Evolutionary conservation across 495 filamentous ascomycete species (phyloP), one percentile per base, ranked within the genome.

Genomic region (Penicillium ochrochloron): DNA sequence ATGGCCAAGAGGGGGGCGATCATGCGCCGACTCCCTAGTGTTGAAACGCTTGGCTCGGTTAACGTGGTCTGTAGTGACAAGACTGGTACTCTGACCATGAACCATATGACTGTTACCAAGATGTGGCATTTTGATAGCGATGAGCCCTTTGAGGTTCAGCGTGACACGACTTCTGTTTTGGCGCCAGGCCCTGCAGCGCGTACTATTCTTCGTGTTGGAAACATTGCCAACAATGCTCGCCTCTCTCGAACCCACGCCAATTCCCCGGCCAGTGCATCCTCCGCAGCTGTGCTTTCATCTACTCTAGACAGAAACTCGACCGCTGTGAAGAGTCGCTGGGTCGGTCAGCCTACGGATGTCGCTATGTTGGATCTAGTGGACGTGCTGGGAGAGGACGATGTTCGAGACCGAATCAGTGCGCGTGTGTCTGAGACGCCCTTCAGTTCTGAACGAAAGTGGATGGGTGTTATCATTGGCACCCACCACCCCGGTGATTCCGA

Each of bases 51-150:
- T n/a, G 95, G 96, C 21, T 96, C 92, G 48, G 95, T 99, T 34
- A 98, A 97, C 74, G 95, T 99, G 52, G 91, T 99, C 31, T 99
- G 95, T 79, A 97, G 92, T 72, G 95, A 99, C 78, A 99, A 99
- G 79, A 99, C 95, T 21, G 91, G 94, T 25, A 99, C 95, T 23
- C 75, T 99, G 57, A 99, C 95, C 0, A 91, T 91, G 76, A 99
- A 98, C 72, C 96, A 98, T 71, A 97, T 98, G 94, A 96, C 96
- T 3, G 94, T 96, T 2, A 95, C 93, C 19, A 96, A 96, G 70
- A 88, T 98, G 80, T 99, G 95, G 95, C 89, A 92, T 70, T 93
- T 95, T 69, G 91, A 92, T 62, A 84, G 86, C 25, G 74, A 80
- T 1, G 81, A 82, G 19, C 88, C 92, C 15, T 82, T 95, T 31